Conservation (phyloP, 176 grass and related monocot species). For the Typha latifolia region DNA sequence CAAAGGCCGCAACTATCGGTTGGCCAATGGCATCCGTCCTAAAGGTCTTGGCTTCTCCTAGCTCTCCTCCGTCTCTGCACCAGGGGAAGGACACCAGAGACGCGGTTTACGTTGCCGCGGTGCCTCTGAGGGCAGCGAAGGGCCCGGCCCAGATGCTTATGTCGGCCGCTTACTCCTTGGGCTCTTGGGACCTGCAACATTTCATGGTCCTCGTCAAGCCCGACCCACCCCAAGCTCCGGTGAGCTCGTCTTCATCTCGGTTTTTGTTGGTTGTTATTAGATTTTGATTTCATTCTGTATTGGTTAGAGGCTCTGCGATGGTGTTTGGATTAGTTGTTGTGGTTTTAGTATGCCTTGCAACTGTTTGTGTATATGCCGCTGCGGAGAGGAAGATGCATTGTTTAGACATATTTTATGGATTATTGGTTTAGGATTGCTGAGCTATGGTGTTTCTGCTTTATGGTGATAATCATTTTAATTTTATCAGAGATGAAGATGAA, state of each 20-base stretch:
- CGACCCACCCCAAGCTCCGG: conserved; percentile 30
- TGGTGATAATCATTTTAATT: no score
- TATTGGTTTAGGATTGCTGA: no score
- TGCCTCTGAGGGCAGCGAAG: conserved; percentile 46
- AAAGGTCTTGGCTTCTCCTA: not conserved
- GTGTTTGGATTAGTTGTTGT: not conserved
- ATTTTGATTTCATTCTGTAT: not conserved
- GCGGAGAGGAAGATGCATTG: not conserved
- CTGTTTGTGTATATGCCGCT: not conserved
- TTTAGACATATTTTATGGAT: no score
- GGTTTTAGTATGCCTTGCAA: not conserved
- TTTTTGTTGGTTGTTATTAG: not conserved
- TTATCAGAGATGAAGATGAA: no score
- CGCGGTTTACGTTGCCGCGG: conserved; percentile 59
- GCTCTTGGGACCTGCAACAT: conserved; percentile 60
- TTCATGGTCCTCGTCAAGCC: conserved; percentile 67
- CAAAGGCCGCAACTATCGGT: not conserved
- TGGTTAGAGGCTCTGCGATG: not conserved
- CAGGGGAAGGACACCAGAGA: not conserved
- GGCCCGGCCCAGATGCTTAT: conserved; percentile 52
- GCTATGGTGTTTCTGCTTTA: no score
- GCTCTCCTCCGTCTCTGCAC: not conserved
- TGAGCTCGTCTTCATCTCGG: not conserved
- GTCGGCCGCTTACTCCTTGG: conserved; percentile 43
- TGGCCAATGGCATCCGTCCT: not conserved